phyloP scores from a whole-genome alignment of 2,329 filamentous ascomycete species.

The Hortaea werneckii region DNA sequence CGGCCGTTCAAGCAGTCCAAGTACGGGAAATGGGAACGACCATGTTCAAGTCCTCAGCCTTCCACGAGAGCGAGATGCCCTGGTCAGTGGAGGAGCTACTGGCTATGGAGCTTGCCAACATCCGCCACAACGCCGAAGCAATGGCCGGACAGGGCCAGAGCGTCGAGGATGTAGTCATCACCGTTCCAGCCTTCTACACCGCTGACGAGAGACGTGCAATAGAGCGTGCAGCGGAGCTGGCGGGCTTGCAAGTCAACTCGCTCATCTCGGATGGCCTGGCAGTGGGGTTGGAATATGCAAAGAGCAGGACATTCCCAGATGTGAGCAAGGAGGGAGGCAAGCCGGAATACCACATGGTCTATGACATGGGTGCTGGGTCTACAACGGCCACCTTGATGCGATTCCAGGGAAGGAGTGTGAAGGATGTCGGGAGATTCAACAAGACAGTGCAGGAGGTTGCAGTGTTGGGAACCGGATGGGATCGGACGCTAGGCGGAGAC shows the following conservation, averaged over 20 bases:
- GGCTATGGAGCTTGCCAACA: constrained; percentile 90
- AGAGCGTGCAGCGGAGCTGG: constrained; percentile 72
- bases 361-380: constrained; percentile 95
- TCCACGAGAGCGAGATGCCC: constrained; percentile 54
- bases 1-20: constrained; percentile 60
- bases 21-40: constrained; percentile 55
- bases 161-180: constrained; percentile 77
- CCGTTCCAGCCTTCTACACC: constrained; percentile 83
- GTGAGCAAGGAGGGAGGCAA: constrained; percentile 65
- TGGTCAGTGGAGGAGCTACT: constrained; percentile 84
- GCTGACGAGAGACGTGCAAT: constrained; percentile 81
- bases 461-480: constrained; percentile 78
- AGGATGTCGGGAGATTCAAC: constrained; percentile 86
- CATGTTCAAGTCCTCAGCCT: constrained; percentile 67
- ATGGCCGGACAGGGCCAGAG: constrained; percentile 65
- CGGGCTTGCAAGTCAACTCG: constrained; percentile 74
- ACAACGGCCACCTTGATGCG: constrained; percentile 81
- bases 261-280: constrained; percentile 84
- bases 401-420: constrained; percentile 81
- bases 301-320: constrained; percentile 76
- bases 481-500: constrained; percentile 81
- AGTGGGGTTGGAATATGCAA: constrained; percentile 92
- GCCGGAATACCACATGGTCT: constrained; percentile 85
- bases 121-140: constrained; percentile 77
- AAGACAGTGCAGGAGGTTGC: constrained; percentile 96